Base-by-base conservation (phyloP, 306 rosid genomes). In the Vicia sativa region DNA sequence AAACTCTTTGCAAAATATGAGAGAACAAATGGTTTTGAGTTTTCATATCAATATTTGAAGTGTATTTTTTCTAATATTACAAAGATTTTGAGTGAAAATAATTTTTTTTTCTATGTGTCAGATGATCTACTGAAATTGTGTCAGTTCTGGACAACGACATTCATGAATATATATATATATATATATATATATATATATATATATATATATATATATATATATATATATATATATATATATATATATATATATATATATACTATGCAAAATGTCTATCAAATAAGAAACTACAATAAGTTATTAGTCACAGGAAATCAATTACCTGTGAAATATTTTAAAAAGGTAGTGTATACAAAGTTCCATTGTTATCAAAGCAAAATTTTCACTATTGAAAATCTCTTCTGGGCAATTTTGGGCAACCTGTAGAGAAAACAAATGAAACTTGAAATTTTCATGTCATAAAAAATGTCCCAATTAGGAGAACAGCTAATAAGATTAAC, bases 391-490 rank as follows among this genome's bases (percentile, higher is more conserved):
- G 70, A 87, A 83, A 76, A 83, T 83, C 56, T 75, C 85, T 64
- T 73, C 83, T 12, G 97, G 96, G 78, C 96, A 90, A 85, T 85
- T 90, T 75, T 85, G 82, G 79, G 87, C 89, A 72, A 90, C 85
- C 98, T 93, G 86, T 12, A 41, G 52, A 45, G 62, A 76, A 39
- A 71, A 84, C 75, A 80, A 82, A 7, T 57, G 58, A 73, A 80
- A 78, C 68, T 65, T 52, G 57, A 73, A 49, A 13, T 74, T 74
- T 44, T 28, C 10, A 23, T 25, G 38, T 65, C 73, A 39, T 44
- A 55, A 46, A 65, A 65, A 60, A 67, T 53, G 42, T 18, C 19
- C 50, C 62, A 38, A 61, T 70, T 67, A 55, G 56, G 49, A 62
- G 66, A 16, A 70, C 25, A 59, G 12, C 48, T 68, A 16, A 28